Evolutionary conservation across 306 rosid genomes (phyloP).

Genomic region (Pterocarpus santalinus): DNA sequence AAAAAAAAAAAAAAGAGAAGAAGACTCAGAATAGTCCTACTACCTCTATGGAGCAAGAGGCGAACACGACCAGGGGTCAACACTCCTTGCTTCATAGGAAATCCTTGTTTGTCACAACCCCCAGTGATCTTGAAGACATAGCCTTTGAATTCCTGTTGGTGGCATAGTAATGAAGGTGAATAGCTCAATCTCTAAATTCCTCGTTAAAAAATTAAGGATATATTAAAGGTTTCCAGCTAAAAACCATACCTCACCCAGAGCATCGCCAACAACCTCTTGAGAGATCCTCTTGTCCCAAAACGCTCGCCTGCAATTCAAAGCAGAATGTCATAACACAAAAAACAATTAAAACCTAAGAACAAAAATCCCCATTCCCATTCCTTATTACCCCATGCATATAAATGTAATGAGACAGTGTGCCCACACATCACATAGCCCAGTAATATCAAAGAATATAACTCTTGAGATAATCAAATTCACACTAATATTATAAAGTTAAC

Average conservation of each 20-base stretch:
- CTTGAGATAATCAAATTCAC: neutral
- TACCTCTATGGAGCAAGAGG: slow-evolving; percentile 54
- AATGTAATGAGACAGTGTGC: neutral
- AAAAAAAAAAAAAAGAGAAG: neutral
- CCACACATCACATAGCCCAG: neutral
- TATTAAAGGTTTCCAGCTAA: neutral
- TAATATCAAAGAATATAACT: neutral
- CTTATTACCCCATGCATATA: neutral
- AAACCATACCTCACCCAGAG: slow-evolving; percentile 50
- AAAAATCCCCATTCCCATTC: neutral
- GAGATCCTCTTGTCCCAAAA: slow-evolving; percentile 58
- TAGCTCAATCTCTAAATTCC: neutral
- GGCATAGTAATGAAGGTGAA: neutral
- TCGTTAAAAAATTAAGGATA: neutral
- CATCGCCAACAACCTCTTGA: slow-evolving; percentile 55
- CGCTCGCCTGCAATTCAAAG: slow-evolving; percentile 43
- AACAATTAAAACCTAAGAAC: neutral
- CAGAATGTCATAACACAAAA: neutral
- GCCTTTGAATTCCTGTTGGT: slow-evolving; percentile 48
- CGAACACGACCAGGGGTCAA: slow-evolving; percentile 58
- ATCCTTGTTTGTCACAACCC: slow-evolving; percentile 54
- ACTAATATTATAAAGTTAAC: neutral
- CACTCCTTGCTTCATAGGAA: slow-evolving; percentile 59
- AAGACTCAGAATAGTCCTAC: neutral
- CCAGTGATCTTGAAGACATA: slow-evolving; percentile 54